Base-by-base conservation (phyloP, 257 asterid species). In the Solanum dulcamara region DNA sequence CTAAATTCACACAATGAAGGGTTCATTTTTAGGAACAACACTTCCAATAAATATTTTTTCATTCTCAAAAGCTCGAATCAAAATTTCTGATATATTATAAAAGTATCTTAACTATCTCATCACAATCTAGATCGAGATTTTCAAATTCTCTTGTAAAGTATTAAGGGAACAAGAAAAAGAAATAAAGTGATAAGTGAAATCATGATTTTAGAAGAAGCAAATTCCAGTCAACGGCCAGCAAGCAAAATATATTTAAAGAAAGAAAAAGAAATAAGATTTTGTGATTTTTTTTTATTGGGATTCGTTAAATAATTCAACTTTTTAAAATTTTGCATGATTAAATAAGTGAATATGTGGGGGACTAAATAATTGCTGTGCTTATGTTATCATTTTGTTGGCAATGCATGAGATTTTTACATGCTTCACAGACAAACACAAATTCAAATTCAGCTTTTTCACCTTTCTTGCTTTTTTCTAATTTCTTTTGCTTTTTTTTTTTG, bases 291-390 rank as follows among this genome's bases (percentile, higher is more conserved):
- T 87, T 88, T 81, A 57, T 92, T 74, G 97, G 94, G 95, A 91
- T 91, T 92, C 91, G 90, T 80, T 38, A 86, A 75, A 88, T 83
- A 17, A 72, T 80, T 53, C 37, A 38, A 46, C 68, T 84, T 86
- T 83, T 38, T 53, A 37, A 11, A 22, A 62, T 85, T 71, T 64
- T 57, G 30, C 68, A 57, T 82, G 60, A 51, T 90, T 85, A 85
- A 30, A 32, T 64, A 80, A 79, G 83, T 64, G 83, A 77, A 57
- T 79, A 40, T 84, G 91, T 87, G 94, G 94, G 97, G 94, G 89
- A 90, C 97, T 94, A 90, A 92, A 93, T 94, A 85, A 91, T 93
- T 90, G 94, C 90, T 46, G 26, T 89, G 74, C 90, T 85, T 86
- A 92, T 89, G 87, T 86, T 91, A 89, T 59, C 89, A 88, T 91